These are phyloP conservation scores for Tolypocladium nubicola DNA, from an alignment of 2,329 filamentous ascomycete species.

Conservation along the genomic window DNA sequence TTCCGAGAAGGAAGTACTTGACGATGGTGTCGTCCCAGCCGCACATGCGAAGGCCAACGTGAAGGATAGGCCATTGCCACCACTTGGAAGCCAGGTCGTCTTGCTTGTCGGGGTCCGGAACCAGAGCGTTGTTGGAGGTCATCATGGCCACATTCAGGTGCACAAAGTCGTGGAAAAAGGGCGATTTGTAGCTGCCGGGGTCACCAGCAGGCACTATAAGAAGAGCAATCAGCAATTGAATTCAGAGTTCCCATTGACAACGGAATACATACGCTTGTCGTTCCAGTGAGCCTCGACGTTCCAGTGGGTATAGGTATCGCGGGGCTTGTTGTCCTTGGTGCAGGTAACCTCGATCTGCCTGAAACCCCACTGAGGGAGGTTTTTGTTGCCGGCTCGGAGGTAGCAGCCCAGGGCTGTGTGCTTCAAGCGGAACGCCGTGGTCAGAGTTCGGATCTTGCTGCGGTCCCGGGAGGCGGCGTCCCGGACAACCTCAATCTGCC, in stretches of 20 bases:
- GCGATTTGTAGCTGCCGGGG: slow-evolving; percentile 87
- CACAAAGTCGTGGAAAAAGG: slow-evolving; percentile 95
- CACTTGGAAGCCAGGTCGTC: slow-evolving; percentile 93
- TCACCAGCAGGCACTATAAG: slow-evolving; percentile 73
- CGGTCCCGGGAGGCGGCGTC: slow-evolving; percentile 82
- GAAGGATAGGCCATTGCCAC: slow-evolving; percentile 96
- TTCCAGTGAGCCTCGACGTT: slow-evolving; percentile 95
- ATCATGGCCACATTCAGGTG: slow-evolving; percentile 99
- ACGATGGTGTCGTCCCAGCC: slow-evolving; percentile 92
- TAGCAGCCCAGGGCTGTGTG: slow-evolving; percentile 83
- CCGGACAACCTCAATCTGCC: slow-evolving; percentile 82
- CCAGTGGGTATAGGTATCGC: slow-evolving; percentile 95
- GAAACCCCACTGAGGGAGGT: slow-evolving; percentile 98
- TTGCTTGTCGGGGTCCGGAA: slow-evolving; percentile 97
- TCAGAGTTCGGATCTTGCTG: slow-evolving; percentile 79
- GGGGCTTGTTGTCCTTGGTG: slow-evolving; percentile 82
- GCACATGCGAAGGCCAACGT: slow-evolving; percentile 97
- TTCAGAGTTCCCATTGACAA: neutral
- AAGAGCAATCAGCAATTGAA: neutral
- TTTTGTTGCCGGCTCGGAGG: slow-evolving; percentile 87
- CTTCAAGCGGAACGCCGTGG: slow-evolving; percentile 81
- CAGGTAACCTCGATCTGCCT: slow-evolving; percentile 99
- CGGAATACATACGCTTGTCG: slow-evolving; percentile 63
- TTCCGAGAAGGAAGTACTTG: slow-evolving; percentile 98
- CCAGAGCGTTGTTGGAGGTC: slow-evolving; percentile 97